Conservation (phyloP, 306 rosid species). For the Ormosia emarginata region DNA sequence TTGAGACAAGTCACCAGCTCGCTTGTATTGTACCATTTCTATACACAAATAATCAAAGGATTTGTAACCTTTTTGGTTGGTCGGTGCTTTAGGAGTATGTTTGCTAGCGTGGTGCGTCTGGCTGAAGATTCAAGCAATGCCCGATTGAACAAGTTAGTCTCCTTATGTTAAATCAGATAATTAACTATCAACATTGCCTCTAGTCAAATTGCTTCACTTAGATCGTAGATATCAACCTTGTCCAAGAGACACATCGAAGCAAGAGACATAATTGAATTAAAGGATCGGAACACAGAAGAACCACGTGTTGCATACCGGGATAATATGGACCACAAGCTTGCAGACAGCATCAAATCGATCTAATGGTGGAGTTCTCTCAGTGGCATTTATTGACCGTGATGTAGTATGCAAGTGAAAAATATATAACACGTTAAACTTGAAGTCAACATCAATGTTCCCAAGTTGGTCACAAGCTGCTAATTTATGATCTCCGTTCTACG, state of each 20-base stretch:
- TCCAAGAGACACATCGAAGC: background rate
- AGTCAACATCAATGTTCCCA: conserved; percentile 39
- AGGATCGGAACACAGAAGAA: conserved; percentile 28
- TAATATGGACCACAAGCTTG: conserved; percentile 27
- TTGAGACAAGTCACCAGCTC: conserved; percentile 37
- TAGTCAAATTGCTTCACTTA: background rate
- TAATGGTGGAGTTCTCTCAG: conserved; percentile 20
- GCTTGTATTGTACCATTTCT: conserved; percentile 3
- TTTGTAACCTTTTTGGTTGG: conserved; percentile 30
- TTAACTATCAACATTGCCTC: background rate
- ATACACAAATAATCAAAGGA: conserved; percentile 26
- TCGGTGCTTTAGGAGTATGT: conserved; percentile 34
- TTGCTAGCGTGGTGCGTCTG: background rate
- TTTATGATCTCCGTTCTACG: background rate
- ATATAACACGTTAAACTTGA: conserved; percentile 7
- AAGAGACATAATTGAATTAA: background rate
- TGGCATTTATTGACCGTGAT: conserved; percentile 23
- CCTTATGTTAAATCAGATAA: conserved; percentile 4
- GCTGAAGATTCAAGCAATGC: background rate
- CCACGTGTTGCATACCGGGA: conserved; percentile 32
- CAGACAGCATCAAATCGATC: conserved; percentile 28
- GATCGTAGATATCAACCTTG: background rate
- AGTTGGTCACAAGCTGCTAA: conserved; percentile 21
- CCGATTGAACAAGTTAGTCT: background rate
- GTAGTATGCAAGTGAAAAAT: background rate